These are phyloP conservation scores for Graphiopsis chlorocephala DNA, from an alignment of 2,329 filamentous ascomycete species.

Conservation along the genomic window DNA sequence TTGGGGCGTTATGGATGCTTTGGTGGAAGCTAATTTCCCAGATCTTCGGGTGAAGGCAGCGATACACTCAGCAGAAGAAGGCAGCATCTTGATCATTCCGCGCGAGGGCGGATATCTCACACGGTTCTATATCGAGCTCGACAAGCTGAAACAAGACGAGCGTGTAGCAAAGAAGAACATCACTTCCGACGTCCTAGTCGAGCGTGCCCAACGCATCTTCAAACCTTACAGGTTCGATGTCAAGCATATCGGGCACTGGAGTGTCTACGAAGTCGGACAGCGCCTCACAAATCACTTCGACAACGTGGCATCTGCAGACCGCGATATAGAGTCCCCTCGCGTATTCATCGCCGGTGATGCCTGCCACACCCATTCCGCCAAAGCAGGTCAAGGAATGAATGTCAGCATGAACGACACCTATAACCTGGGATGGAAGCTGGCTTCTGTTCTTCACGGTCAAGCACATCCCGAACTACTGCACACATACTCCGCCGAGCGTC, in stretches of 20 bases:
- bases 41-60: conserved; percentile 53
- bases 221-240: conserved; percentile 65
- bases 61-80: conserved; percentile 62
- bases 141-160: conserved; percentile 42
- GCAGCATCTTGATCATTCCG: conserved; percentile 78
- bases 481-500: conserved; percentile 55
- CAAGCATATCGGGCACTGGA: conserved; percentile 65
- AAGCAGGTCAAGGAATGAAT: conserved; percentile 71
- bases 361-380: conserved; percentile 55
- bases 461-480: conserved; percentile 40
- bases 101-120: conserved; percentile 35
- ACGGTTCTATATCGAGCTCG: conserved; percentile 37
- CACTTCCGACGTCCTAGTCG: conserved; percentile 61
- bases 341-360: conserved; percentile 70
- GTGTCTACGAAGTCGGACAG: conserved; percentile 55
- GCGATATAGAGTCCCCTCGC: conserved; percentile 48
- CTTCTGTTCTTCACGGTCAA: conserved; percentile 42
- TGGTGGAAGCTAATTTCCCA: conserved; percentile 35
- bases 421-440: conserved; percentile 59
- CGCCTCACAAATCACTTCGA: conserved; percentile 65
- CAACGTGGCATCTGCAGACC: conserved; percentile 57
- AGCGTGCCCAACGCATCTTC: conserved; percentile 62
- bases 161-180: conserved; percentile 60
- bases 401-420: conserved; percentile 66
- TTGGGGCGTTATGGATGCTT: conserved; percentile 37